A percentile compares a stretch with the other conserved stretches of the same genome.
phyloP scores from a whole-genome alignment of 202 grass and related monocot genomes.

The Dendrocalamus latiflorus region DNA sequence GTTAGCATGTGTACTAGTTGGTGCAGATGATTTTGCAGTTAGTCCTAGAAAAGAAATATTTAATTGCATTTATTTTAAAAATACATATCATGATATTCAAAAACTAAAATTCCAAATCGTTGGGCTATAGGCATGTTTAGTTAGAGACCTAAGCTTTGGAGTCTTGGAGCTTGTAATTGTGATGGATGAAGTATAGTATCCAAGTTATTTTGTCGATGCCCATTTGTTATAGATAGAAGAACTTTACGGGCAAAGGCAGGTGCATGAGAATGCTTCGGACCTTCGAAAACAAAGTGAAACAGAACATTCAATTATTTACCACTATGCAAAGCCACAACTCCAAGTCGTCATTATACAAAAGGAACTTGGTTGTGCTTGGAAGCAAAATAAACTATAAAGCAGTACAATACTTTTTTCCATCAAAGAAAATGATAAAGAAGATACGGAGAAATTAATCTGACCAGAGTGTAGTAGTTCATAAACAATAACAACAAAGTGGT shows the following conservation, averaged over 20 bases:
- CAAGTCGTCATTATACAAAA: too few species aligned
- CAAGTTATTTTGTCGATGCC: slow-evolving; percentile 24
- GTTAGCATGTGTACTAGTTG: slow-evolving; percentile 10
- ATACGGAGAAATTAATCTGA: too few species aligned
- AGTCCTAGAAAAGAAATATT: slow-evolving; percentile 17
- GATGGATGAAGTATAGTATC: slow-evolving; percentile 21
- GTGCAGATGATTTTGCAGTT: slow-evolving; percentile 23
- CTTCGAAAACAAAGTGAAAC: too few species aligned
- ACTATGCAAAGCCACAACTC: too few species aligned
- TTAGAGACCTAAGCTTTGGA: slow-evolving; percentile 25
- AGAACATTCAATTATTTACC: too few species aligned
- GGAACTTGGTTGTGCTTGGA: too few species aligned
- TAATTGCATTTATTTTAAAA: slow-evolving; percentile 14
- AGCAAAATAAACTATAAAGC: too few species aligned
- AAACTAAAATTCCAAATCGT: background rate
- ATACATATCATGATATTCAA: background rate
- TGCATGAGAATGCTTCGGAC: too few species aligned
- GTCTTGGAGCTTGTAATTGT: slow-evolving; percentile 26
- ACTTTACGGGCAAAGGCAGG: slow-evolving; percentile 36
- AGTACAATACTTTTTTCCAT: too few species aligned
- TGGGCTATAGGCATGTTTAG: background rate
- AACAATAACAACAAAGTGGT: too few species aligned
- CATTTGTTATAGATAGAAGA: slow-evolving; percentile 35
- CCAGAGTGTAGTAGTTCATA: too few species aligned
- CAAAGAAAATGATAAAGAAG: too few species aligned